These are phyloP conservation scores for Apiospora aurea DNA, from an alignment of 2,329 filamentous ascomycete genomes.

Conservation along the genomic window DNA sequence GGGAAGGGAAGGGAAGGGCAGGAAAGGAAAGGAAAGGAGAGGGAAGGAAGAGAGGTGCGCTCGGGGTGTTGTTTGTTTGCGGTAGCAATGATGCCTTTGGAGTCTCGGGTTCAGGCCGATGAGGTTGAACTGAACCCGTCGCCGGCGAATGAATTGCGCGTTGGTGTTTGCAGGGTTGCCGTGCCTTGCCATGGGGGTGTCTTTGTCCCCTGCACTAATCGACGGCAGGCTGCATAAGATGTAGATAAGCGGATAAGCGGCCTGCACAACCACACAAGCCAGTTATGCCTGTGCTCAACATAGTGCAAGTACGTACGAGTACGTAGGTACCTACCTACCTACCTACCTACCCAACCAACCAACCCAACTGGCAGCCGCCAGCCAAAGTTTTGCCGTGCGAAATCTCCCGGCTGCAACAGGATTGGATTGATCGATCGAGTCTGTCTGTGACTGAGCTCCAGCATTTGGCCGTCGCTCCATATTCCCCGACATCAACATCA, in stretches of 20 bases:
- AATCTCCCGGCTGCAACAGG: conserved; percentile 44
- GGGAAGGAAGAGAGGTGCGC: neutral
- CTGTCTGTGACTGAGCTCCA: conserved; percentile 16
- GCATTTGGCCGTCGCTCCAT: conserved; percentile 18
- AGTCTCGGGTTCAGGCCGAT: conserved; percentile 3
- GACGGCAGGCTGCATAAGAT: too few relatives aligned
- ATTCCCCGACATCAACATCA: conserved; percentile 28
- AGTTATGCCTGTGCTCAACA: neutral
- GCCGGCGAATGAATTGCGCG: conserved; percentile 4
- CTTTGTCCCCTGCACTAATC: neutral
- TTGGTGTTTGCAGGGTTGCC: conserved; percentile 11
- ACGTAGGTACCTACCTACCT: neutral
- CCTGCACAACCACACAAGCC: neutral
- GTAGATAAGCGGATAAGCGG: neutral
- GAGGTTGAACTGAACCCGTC: neutral
- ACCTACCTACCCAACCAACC: too few relatives aligned
- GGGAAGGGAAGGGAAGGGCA: too few relatives aligned
- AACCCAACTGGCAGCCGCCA: too few relatives aligned
- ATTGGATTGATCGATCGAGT: conserved; percentile 9
- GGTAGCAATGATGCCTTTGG: neutral
- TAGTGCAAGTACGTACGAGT: neutral
- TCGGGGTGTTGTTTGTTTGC: neutral
- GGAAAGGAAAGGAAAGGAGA: too few relatives aligned
- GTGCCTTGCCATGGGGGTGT: neutral
- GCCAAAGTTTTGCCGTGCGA: conserved; percentile 42